Percentiles rank a stretch among this genome's conserved stretches.
Conservation (phyloP, 1,139 yeast genomes). For the Yamadazyma pseudoaaseri region DNA sequence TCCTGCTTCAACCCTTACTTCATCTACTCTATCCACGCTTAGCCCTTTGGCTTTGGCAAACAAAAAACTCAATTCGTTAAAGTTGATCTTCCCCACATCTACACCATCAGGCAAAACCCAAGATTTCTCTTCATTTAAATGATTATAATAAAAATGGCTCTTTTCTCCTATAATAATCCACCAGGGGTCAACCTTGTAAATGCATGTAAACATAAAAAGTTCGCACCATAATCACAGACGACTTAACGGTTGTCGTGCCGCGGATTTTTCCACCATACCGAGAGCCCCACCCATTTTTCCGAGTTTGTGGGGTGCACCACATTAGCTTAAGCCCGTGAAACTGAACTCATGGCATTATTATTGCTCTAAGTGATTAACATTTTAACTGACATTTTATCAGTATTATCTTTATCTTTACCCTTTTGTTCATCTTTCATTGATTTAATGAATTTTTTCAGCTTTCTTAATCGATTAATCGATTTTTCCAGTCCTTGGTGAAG, state of each 20-base stretch:
- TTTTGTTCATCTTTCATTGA: not conserved
- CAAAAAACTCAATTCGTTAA: constrained; percentile 30
- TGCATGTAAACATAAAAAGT: constrained; percentile 12
- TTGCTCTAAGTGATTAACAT: constrained; percentile 36
- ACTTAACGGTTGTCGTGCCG: not conserved
- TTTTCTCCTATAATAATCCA: constrained; percentile 12
- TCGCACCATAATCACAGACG: not conserved
- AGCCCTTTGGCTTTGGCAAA: constrained; percentile 34
- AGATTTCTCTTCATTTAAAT: constrained; percentile 2
- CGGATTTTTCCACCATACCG: not conserved
- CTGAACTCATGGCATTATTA: not conserved
- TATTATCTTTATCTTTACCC: not conserved
- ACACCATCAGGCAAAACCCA: constrained; percentile 14
- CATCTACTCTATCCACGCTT: constrained; percentile 6
- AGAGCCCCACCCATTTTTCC: not conserved
- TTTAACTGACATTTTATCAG: constrained; percentile 41
- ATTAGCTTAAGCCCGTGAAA: not conserved
- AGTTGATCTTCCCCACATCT: constrained; percentile 15
- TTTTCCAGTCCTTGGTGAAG: constrained; percentile 69
- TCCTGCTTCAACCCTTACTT: not conserved
- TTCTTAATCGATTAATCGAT: constrained; percentile 46
- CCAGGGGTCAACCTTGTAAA: constrained; percentile 12
- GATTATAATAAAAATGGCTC: constrained; percentile 14
- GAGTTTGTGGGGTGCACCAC: constrained; percentile 1
- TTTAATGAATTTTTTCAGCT: constrained; percentile 17